Conservation (phyloP, 805 yeast species). For the Candida hungchunana region DNA sequence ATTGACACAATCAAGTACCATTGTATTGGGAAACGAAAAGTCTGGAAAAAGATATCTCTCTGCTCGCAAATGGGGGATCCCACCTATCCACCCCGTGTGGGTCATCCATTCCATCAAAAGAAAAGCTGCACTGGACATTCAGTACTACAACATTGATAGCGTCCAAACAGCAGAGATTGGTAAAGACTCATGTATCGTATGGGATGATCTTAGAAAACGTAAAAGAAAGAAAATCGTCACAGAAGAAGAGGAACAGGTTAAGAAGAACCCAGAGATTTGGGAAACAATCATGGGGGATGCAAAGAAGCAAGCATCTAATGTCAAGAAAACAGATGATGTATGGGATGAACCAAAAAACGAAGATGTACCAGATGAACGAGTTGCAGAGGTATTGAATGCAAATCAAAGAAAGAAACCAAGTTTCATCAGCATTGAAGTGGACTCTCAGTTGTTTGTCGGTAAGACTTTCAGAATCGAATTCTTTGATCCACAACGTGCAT, state of each 20-base stretch:
- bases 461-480: slow-evolving; percentile 40
- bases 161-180: slow-evolving; percentile 25
- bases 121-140: slow-evolving; percentile 33
- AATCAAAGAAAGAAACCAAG: slow-evolving; percentile 5
- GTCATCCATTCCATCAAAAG: slow-evolving; percentile 34
- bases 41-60: slow-evolving; percentile 49
- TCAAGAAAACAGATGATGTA: slow-evolving; percentile 9
- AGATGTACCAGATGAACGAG: not conserved
- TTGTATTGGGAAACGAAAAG: slow-evolving; percentile 46
- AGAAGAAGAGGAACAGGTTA: slow-evolving; percentile 16
- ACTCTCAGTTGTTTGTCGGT: slow-evolving; percentile 35
- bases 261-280: slow-evolving; percentile 36
- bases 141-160: slow-evolving; percentile 27
- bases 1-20: slow-evolving; percentile 38
- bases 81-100: slow-evolving; percentile 40
- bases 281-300: slow-evolving; percentile 31
- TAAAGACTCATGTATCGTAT: slow-evolving; percentile 27
- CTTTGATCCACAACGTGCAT: slow-evolving; percentile 35
- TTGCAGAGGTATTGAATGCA: not conserved
- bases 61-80: slow-evolving; percentile 38
- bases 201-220: slow-evolving; percentile 23
- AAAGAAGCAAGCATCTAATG: slow-evolving; percentile 1
- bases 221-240: slow-evolving; percentile 14
- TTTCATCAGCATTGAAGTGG: slow-evolving; percentile 4
- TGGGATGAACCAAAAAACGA: slow-evolving; percentile 22